Conservation (phyloP, 2,329 filamentous ascomycete genomes). For the Fusarium nurragi region DNA sequence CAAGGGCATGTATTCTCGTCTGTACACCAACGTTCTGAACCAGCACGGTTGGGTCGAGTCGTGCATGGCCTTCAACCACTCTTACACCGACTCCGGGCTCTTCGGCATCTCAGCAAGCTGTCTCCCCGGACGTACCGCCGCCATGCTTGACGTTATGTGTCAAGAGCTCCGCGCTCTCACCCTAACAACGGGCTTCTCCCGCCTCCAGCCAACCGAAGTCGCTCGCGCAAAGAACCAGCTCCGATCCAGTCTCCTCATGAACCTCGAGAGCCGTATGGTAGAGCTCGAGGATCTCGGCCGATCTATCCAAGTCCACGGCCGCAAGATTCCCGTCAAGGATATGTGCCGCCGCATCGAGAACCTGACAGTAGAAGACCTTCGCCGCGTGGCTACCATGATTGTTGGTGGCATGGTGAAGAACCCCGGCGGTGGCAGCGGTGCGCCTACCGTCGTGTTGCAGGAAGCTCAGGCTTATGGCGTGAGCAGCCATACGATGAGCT, state of each 20-base stretch:
- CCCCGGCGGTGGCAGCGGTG: conserved; percentile 79
- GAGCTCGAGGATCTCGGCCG: conserved; percentile 95
- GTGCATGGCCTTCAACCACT: conserved; percentile 96
- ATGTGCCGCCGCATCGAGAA: conserved; percentile 91
- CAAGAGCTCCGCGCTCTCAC: conserved; percentile 84
- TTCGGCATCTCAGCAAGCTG: conserved; percentile 94
- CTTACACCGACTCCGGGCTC: conserved; percentile 93
- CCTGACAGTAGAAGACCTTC: conserved; percentile 81
- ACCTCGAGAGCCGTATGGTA: conserved; percentile 95
- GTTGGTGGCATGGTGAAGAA: conserved; percentile 82
- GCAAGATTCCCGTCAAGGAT: conserved; percentile 88
- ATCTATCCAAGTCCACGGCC: conserved; percentile 96
- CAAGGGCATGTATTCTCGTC: conserved; percentile 98
- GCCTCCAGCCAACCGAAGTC: conserved; percentile 80
- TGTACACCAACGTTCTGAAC: conserved; percentile 98
- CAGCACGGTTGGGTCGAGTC: conserved; percentile 98
- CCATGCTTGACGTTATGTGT: conserved; percentile 96
- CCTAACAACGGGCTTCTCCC: conserved; percentile 76
- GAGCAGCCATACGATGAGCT: conserved; percentile 74
- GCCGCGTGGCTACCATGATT: conserved; percentile 81
- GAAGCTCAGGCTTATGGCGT: conserved; percentile 82
- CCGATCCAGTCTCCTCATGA: conserved; percentile 90
- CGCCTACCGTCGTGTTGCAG: conserved; percentile 93
- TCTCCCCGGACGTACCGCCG: conserved; percentile 76
- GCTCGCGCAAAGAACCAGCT: conserved; percentile 97